Evolutionary conservation across 768 basidiomycete genomes (phyloP).

Genomic region (Tulasnella sp.): DNA sequence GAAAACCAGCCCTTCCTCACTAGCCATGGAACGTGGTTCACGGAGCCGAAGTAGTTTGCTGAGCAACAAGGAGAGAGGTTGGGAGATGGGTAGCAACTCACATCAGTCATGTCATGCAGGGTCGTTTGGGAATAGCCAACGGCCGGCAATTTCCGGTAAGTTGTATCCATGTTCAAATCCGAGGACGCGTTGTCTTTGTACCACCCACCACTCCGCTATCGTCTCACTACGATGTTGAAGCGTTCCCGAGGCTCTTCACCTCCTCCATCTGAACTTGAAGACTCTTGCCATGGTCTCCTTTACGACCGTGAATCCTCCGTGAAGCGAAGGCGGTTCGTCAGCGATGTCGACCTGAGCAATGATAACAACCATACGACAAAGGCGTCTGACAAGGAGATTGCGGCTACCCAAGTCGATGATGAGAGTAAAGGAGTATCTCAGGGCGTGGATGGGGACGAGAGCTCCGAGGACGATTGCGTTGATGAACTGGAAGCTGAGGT

Average conservation of each 20-base stretch:
- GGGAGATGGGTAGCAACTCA: too few species aligned
- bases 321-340: conserved; percentile 1
- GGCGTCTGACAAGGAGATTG: neutral
- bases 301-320: neutral
- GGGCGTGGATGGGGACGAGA: neutral
- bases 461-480: neutral
- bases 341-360: neutral
- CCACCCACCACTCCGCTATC: too few species aligned
- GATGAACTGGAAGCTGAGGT: neutral
- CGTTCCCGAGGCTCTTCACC: conserved; percentile 2
- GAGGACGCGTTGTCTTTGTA: too few species aligned
- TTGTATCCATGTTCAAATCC: too few species aligned
- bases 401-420: neutral
- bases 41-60: too few species aligned
- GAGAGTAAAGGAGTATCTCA: too few species aligned
- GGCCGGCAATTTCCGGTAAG: too few species aligned
- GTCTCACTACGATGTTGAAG: conserved; percentile 7
- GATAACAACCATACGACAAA: neutral
- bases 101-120: too few species aligned
- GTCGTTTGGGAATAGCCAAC: too few species aligned
- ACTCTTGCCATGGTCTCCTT: neutral
- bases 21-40: too few species aligned
- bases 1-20: too few species aligned
- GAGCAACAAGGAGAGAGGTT: too few species aligned
- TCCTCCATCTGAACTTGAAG: neutral